Evolutionary conservation across 129 eudicot genomes (phyloP), one percentile per base, ranked within the genome.

Genomic region (Flaveria robusta): DNA sequence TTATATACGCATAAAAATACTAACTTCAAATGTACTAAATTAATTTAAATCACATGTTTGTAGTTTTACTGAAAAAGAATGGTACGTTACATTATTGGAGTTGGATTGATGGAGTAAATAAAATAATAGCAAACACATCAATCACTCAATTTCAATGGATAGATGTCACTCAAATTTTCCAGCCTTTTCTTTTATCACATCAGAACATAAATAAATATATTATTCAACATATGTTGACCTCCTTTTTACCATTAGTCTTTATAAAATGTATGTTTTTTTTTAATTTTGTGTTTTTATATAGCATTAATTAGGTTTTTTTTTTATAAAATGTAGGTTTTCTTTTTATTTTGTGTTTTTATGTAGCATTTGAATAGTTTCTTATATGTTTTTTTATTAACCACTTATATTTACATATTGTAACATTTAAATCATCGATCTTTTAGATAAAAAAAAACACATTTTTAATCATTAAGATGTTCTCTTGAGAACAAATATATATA

Each of bases 81-180:
- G 60, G 59, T 12, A 51, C 37, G 34, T 55, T 71, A 29, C 50
- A 78, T 78, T 78, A 78, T 78, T 78, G 76, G 71, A 70, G 70
- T 70, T 70, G 52, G 70, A 78, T 59, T 78, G 81, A 69, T 56
- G 70, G 49, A 22, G 76, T 70, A 56, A 78, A 77, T 77, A 77
- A 68, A 68, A 77, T 68, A 77, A 77, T 46, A 56, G 66, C 52
- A 43, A 70, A 59, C 76, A 70, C 82, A 78, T 78, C 82, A 78
- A 70, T 75, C 79, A 75, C 27, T 78, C 82, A 70, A 56, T 78
- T 45, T 27, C 62, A 78, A 78, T 29, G 50, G 76, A 70, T 43
- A 58, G 76, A 70, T 60, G 82, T 78, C 76, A 45, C 24, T 75
- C 79, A 64, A 29, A 47, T 45, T 69, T 68, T 23, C 14, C 49